Percentiles rank a stretch among this genome's conserved stretches.
phyloP scores from a whole-genome alignment of 192 early-diverging fungal genomes.

The Rhizophlyctis rosea region DNA sequence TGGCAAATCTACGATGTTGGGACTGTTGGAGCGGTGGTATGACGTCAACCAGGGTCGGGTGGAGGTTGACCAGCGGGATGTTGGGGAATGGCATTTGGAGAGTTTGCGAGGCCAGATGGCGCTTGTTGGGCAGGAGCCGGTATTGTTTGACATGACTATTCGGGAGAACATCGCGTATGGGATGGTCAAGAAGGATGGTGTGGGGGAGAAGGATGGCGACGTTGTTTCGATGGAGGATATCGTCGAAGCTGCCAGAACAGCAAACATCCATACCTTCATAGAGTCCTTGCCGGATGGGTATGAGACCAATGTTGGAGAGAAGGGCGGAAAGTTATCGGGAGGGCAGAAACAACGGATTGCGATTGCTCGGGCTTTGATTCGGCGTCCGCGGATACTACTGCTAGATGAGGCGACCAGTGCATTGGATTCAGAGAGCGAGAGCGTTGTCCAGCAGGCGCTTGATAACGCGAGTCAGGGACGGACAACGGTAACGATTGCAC shows the following conservation, averaged over 20 bases:
- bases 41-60: conserved; percentile 64
- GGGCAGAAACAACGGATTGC: conserved; percentile 68
- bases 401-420: conserved; percentile 88
- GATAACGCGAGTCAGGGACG: conserved; percentile 68
- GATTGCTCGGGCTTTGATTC: conserved; percentile 76
- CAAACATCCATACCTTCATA: conserved; percentile 72
- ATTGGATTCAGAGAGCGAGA: conserved; percentile 78
- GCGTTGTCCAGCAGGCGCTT: conserved; percentile 74
- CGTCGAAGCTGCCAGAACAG: conserved; percentile 62
- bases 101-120: conserved; percentile 74
- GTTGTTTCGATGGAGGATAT: conserved; percentile 64
- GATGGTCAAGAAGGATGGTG: conserved; percentile 8
- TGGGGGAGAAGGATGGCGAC: conserved; percentile 21
- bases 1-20: conserved; percentile 66
- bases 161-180: conserved; percentile 84
- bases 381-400: conserved; percentile 77
- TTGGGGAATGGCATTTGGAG: conserved; percentile 62
- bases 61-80: conserved; percentile 55
- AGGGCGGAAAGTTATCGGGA: conserved; percentile 48
- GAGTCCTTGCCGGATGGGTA: conserved; percentile 72
- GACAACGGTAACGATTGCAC: conserved; percentile 68
- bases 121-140: conserved; percentile 90
- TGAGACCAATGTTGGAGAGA: conserved; percentile 50
- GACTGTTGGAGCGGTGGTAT: conserved; percentile 78
- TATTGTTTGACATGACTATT: conserved; percentile 84